A percentile compares a stretch with the other conserved stretches of the same genome.
phyloP scores from a whole-genome alignment of 2,329 filamentous ascomycete species.

The Arachnopeziza araneosa region DNA sequence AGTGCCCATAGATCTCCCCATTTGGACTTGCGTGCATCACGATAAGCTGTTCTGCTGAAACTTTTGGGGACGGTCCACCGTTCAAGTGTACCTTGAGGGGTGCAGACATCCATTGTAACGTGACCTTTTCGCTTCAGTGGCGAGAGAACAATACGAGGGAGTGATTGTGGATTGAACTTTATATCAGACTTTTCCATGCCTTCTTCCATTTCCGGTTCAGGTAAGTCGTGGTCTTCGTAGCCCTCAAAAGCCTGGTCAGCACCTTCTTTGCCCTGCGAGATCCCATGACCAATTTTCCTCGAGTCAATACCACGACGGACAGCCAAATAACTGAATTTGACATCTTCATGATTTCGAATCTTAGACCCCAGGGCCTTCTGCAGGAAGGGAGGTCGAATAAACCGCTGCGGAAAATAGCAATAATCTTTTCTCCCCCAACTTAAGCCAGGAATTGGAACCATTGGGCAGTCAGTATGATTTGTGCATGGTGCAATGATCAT shows the following conservation, averaged over 20 bases:
- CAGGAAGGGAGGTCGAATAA: slow-evolving; percentile 75
- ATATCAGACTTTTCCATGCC: slow-evolving; percentile 16
- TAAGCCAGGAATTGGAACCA: slow-evolving; percentile 71
- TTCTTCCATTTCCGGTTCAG: slow-evolving; percentile 13
- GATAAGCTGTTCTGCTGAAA: slow-evolving; percentile 76
- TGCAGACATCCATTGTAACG: slow-evolving; percentile 86
- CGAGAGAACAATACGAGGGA: slow-evolving; percentile 73
- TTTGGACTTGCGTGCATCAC: slow-evolving; percentile 79
- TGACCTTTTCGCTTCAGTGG: slow-evolving; percentile 87
- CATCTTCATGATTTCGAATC: slow-evolving; percentile 79
- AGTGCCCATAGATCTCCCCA: slow-evolving; percentile 98
- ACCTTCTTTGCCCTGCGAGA: slow-evolving; percentile 49
- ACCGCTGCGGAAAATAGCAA: slow-evolving; percentile 87
- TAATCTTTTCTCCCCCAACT: slow-evolving; percentile 76
- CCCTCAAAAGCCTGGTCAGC: slow-evolving; percentile 66
- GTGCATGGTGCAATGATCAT: slow-evolving; percentile 76
- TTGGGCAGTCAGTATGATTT: slow-evolving; percentile 81
- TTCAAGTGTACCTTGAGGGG: slow-evolving; percentile 76
- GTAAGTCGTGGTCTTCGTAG: slow-evolving; percentile 49
- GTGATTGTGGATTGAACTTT: slow-evolving; percentile 51
- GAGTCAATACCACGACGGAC: slow-evolving; percentile 67
- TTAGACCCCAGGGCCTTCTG: slow-evolving; percentile 66
- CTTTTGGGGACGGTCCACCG: slow-evolving; percentile 88
- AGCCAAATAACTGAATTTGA: slow-evolving; percentile 84
- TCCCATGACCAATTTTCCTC: slow-evolving; percentile 34